These are phyloP conservation scores for Mycena floridula DNA, from an alignment of 768 basidiomycete species.

Conservation along the genomic window DNA sequence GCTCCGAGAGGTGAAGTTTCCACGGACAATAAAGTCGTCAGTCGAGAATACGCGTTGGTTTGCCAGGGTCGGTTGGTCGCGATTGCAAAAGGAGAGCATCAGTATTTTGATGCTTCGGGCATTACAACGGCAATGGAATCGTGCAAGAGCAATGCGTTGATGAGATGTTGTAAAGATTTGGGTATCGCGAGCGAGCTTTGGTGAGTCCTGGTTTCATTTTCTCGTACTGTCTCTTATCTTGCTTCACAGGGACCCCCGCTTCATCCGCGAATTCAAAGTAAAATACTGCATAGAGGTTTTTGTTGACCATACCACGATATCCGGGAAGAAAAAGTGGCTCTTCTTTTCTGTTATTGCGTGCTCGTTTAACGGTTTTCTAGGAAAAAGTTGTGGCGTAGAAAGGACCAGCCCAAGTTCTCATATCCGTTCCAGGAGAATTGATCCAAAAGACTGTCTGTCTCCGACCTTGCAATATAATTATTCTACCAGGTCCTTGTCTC, in stretches of 20 bases:
- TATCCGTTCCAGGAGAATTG: too few relatives aligned
- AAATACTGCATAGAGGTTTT: conserved; percentile 82
- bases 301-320: conserved; percentile 69
- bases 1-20: conserved; percentile 91
- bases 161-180: conserved; percentile 96
- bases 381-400: conserved; percentile 88
- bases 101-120: conserved; percentile 89
- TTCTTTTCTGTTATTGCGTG: not conserved
- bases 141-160: conserved; percentile 93
- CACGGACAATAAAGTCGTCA: conserved; percentile 82
- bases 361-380: conserved; percentile 33
- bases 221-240: not conserved
- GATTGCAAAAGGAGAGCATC: conserved; percentile 91
- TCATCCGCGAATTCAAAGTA: conserved; percentile 88
- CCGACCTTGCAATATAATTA: too few relatives aligned
- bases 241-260: conserved; percentile 84
- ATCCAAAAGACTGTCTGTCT: too few relatives aligned
- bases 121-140: conserved; percentile 93
- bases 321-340: conserved; percentile 86
- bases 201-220: conserved; percentile 40
- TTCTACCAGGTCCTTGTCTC: too few relatives aligned
- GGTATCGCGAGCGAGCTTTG: conserved; percentile 96
- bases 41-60: conserved; percentile 90
- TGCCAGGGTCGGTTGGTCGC: conserved; percentile 88
- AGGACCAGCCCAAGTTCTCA: conserved; percentile 76